phyloP scores from a whole-genome alignment of 2,329 filamentous ascomycete species.

The Coccinonectria pachysandricola region DNA sequence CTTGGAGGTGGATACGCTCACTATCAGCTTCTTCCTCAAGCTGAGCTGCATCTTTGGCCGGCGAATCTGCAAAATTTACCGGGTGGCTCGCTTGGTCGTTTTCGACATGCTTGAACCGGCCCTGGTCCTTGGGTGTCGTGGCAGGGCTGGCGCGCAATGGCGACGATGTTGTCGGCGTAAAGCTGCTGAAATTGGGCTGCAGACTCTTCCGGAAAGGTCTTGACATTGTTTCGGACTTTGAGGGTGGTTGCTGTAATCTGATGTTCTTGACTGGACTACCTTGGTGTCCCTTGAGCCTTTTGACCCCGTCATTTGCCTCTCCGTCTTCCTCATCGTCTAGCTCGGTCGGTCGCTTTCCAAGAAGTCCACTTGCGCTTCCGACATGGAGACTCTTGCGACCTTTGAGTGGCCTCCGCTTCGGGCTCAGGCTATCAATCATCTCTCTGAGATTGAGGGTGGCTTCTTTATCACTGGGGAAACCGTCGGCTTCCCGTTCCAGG shows the following conservation, averaged over 20 bases:
- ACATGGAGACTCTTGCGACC: conserved; percentile 69
- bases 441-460: conserved; percentile 59
- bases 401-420: conserved; percentile 57
- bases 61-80: conserved; percentile 33
- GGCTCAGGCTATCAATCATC: conserved; percentile 68
- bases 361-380: conserved; percentile 60
- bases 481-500: conserved; percentile 39
- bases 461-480: conserved; percentile 43
- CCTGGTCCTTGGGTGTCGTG: conserved; percentile 46
- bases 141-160: conserved; percentile 34
- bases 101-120: conserved; percentile 43
- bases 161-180: conserved; percentile 34
- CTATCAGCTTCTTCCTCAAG: conserved; percentile 40
- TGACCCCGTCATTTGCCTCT: conserved; percentile 50
- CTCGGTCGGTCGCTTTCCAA: conserved; percentile 65
- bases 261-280: conserved; percentile 70
- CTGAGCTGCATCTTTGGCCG: conserved; percentile 30
- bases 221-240: conserved; percentile 50
- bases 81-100: conserved; percentile 36
- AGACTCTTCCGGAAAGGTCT: conserved; percentile 39
- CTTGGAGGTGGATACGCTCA: conserved; percentile 68
- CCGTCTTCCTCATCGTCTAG: conserved; percentile 56
- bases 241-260: conserved; percentile 57
- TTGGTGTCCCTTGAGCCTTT: conserved; percentile 61
- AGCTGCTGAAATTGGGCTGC: conserved; percentile 31